phyloP scores from a whole-genome alignment of 441 rosid genomes.

The Croton setiger region DNA sequence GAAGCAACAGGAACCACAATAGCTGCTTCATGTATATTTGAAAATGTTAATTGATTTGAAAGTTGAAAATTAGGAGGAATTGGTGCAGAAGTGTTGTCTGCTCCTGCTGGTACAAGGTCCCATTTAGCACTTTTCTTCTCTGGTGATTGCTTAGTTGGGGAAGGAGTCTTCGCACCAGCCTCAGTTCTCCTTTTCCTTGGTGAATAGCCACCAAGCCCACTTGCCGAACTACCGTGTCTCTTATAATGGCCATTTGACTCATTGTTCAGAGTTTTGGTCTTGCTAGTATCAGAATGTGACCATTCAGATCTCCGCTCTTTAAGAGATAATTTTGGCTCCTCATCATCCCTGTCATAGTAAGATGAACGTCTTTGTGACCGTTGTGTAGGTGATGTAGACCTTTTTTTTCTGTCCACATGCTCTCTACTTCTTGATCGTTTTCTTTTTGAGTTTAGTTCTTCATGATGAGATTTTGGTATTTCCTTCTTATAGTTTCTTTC shows the following conservation, averaged over 20 bases:
- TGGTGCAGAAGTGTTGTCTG: conserved; percentile 32
- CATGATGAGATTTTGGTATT: conserved; percentile 40
- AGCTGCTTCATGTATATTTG: conserved; percentile 39
- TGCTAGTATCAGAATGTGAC: conserved; percentile 42
- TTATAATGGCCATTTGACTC: conserved; percentile 49
- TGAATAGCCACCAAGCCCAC: conserved; percentile 92
- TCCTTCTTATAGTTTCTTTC: conserved; percentile 54
- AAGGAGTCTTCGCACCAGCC: conserved; percentile 59
- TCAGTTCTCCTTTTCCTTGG: conserved; percentile 83
- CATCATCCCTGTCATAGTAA: conserved; percentile 42
- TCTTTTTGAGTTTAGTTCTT: conserved; percentile 48
- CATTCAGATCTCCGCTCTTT: conserved; percentile 53
- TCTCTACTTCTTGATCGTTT: conserved; percentile 70
- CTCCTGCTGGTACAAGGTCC: conserved; percentile 63
- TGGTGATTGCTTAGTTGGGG: conserved; percentile 65
- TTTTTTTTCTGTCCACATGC: conserved; percentile 44
- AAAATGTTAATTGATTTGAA: conserved; percentile 36
- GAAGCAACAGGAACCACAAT: conserved; percentile 40
- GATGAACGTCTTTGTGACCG: conserved; percentile 42
- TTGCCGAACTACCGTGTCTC: conserved; percentile 46
- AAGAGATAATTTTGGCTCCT: conserved; percentile 31
- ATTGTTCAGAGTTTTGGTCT: conserved; percentile 37
- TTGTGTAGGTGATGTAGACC: conserved; percentile 52
- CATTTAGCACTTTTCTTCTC: conserved; percentile 75
- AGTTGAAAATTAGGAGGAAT: conserved; percentile 40